Conservation (phyloP, 1,284 basidiomycete genomes). For the Vanrija pseudolonga region DNA sequence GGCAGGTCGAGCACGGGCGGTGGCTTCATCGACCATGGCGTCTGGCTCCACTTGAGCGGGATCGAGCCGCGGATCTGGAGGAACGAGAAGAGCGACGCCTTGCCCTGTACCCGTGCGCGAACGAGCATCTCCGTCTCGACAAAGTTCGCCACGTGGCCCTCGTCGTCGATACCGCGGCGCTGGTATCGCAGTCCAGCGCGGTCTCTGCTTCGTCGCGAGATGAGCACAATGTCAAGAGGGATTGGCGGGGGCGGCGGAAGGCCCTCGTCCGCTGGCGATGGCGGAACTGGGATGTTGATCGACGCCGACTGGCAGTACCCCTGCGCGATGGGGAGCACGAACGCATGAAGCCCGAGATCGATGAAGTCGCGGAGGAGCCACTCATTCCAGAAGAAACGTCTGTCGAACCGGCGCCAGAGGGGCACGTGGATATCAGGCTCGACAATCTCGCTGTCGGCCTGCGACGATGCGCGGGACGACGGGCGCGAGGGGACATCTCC, state of each 20-base stretch:
- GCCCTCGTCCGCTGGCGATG: constrained; percentile 15
- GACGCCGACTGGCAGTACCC: constrained; percentile 73
- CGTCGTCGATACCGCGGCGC: constrained; percentile 54
- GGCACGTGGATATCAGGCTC: constrained; percentile 53
- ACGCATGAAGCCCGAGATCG: constrained; percentile 61
- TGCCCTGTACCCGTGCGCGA: constrained; percentile 61
- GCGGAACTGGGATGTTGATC: constrained; percentile 58
- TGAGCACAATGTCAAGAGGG: constrained; percentile 51
- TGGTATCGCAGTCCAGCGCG: constrained; percentile 56
- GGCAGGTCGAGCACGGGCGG: constrained; percentile 77
- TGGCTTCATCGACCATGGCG: constrained; percentile 72
- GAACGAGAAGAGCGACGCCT: constrained; percentile 75
- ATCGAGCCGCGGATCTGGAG: constrained; percentile 87
- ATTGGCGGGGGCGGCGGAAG: constrained; percentile 16
- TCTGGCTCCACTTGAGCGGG: constrained; percentile 82
- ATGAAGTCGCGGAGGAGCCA: constrained; percentile 44
- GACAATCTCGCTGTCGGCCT: constrained; percentile 32
- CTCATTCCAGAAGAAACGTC: constrained; percentile 56
- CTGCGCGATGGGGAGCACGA: constrained; percentile 82
- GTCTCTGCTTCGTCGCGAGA: constrained; percentile 54
- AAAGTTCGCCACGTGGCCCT: constrained; percentile 56
- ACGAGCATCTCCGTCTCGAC: constrained; percentile 64
- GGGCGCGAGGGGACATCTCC: no score
- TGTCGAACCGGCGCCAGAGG: constrained; percentile 53
- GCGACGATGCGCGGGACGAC: neutral